phyloP scores from a whole-genome alignment of 2,329 filamentous ascomycete species.

The Venturia effusa region DNA sequence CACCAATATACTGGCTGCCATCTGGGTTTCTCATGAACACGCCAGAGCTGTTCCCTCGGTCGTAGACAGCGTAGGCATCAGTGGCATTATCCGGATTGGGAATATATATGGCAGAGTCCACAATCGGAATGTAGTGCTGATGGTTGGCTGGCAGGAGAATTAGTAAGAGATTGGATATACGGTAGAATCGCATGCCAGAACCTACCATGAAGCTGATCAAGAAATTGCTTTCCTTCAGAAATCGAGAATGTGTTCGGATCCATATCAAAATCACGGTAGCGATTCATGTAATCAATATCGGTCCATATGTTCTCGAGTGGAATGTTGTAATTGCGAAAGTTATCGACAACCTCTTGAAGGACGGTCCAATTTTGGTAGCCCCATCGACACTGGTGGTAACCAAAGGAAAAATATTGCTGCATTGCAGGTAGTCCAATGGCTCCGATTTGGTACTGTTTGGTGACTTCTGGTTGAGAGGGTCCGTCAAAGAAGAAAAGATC shows the following conservation, averaged over 20 bases:
- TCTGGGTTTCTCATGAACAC: constrained; percentile 44
- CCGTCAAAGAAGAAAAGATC: constrained; percentile 74
- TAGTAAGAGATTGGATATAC: neutral
- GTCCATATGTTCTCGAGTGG: constrained; percentile 43
- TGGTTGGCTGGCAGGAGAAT: constrained; percentile 26
- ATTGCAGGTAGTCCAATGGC: constrained; percentile 62
- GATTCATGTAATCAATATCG: constrained; percentile 44
- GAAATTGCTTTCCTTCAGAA: constrained; percentile 38
- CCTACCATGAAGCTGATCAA: constrained; percentile 36
- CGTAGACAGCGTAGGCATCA: constrained; percentile 45
- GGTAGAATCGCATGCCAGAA: too few relatives aligned
- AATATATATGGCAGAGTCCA: constrained; percentile 57
- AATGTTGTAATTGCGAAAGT: constrained; percentile 44
- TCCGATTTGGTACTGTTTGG: constrained; percentile 53
- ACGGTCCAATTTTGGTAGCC: constrained; percentile 66
- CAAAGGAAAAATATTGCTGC: constrained; percentile 74
- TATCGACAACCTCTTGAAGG: constrained; percentile 46
- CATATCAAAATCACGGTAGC: constrained; percentile 48
- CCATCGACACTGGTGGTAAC: constrained; percentile 76
- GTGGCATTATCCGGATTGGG: constrained; percentile 59
- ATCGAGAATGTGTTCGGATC: constrained; percentile 42
- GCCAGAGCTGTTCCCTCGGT: constrained; percentile 36
- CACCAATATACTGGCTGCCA: constrained; percentile 43
- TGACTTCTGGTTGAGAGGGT: constrained; percentile 56
- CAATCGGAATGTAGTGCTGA: constrained; percentile 50